Base-by-base conservation (phyloP, 2,329 filamentous ascomycete genomes). In the Exophiala alcalophila region DNA sequence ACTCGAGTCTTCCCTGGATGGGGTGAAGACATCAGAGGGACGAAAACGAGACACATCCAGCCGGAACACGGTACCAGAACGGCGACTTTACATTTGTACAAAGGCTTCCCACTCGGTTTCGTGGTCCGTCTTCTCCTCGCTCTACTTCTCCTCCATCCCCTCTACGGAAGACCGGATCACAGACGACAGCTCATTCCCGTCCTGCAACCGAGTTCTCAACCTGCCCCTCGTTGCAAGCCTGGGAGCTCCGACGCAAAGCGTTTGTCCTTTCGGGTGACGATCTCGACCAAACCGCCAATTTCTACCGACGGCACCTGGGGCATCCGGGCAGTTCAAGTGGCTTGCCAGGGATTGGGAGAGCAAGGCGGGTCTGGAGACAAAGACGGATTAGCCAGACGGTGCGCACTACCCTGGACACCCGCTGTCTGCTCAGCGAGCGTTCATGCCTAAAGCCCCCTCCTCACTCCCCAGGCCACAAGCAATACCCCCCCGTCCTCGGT, bases 261-360 rank as follows among this genome's bases (percentile, higher is more conserved):
- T 19, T 28, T 20, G 16, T 26, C 44, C 31, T 29, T 39, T 32
- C 28, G 26, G 30, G 9, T 28, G 40, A 25, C 40, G 40, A 44
- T 48, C 40, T 39, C 25, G 40, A 48, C 40, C 32, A 44, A 41
- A 44, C 30, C 19, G 26, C 38, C 42, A 49, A 49, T 46, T 43
- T 49, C 28, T 49, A 18, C 38, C 33, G 33, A 35, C 35, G 16
- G 28, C 14, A 30, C 33, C 40, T 38, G 29, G 30, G 40, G 24
- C 19, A 20, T 18, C 32, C 20, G 27, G 14, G 28, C 37, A 30
- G 19, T 24, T 21, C 18, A 26, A 18, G 44, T 47, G 44, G 44
- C 48, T 39, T 44, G 30, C 23, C 40, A 44, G 37, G 47, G 48
- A 44, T 33, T 37, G 21, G 31, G 16, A 24, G 10, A 39, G 7